Percentiles rank a stretch among this genome's conserved stretches.
Evolutionary conservation across 2,329 filamentous ascomycete species (phyloP).

Genomic region (Xylaria polymorpha): DNA sequence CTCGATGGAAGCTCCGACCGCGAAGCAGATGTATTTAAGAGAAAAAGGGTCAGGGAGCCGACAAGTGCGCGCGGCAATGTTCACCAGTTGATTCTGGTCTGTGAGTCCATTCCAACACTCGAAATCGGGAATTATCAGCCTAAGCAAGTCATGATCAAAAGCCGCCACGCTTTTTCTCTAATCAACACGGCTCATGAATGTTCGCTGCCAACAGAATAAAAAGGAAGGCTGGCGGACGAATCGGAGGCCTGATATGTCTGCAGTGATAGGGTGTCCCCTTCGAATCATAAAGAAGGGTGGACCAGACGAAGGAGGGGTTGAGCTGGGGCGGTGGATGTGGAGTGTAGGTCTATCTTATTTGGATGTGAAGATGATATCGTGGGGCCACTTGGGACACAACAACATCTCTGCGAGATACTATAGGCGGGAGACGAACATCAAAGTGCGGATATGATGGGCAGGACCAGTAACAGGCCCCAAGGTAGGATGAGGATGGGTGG

Average conservation of each 20-base stretch:
- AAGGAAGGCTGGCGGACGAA: slow-evolving; percentile 42
- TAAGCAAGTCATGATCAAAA: slow-evolving; percentile 40
- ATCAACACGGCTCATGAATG: slow-evolving; percentile 40
- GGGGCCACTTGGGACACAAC: slow-evolving; percentile 46
- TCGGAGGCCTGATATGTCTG: slow-evolving; percentile 44
- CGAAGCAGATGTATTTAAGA: slow-evolving; percentile 33
- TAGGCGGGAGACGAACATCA: slow-evolving; percentile 51
- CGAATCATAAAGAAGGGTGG: slow-evolving; percentile 43
- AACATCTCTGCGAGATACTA: slow-evolving; percentile 41
- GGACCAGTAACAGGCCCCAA: slow-evolving; percentile 40
- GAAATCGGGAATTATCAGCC: slow-evolving; percentile 34
- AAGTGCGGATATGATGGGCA: slow-evolving; percentile 42
- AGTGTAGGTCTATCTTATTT: slow-evolving; percentile 50
- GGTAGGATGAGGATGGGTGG: slow-evolving; percentile 45
- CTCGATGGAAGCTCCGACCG: slow-evolving; percentile 37
- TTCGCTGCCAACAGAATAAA: slow-evolving; percentile 33
- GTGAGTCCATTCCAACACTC: slow-evolving; percentile 41
- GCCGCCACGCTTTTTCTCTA: slow-evolving; percentile 44
- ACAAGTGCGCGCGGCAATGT: slow-evolving; percentile 29
- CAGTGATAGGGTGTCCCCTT: slow-evolving; percentile 44
- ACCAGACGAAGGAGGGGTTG: slow-evolving; percentile 49
- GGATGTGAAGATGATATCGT: slow-evolving; percentile 49
- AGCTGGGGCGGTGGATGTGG: slow-evolving; percentile 49
- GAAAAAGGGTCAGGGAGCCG: slow-evolving; percentile 20
- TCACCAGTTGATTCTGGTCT: slow-evolving; percentile 33